Evolutionary conservation across 2,329 filamentous ascomycete genomes (phyloP).

Genomic region (Aspergillus glaucus): DNA sequence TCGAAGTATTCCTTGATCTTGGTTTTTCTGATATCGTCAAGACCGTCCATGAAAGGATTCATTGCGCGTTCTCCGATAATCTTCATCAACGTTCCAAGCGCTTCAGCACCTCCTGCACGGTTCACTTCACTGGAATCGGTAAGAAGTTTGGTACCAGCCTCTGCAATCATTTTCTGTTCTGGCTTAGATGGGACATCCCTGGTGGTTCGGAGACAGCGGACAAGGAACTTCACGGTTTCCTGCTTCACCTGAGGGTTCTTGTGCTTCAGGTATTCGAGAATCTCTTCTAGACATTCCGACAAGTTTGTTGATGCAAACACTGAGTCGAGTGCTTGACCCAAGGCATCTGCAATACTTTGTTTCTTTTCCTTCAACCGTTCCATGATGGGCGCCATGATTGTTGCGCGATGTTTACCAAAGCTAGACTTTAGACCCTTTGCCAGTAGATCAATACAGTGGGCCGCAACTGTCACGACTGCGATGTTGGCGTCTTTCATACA

Average conservation of each 20-base stretch:
- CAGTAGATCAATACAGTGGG: conserved; percentile 83
- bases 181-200: conserved; percentile 75
- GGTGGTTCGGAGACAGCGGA: conserved; percentile 76
- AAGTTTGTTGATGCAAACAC: conserved; percentile 62
- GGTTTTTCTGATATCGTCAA: conserved; percentile 91
- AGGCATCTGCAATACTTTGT: conserved; percentile 74
- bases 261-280: conserved; percentile 73
- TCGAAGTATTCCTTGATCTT: conserved; percentile 94
- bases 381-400: conserved; percentile 82
- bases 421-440: conserved; percentile 74
- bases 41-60: conserved; percentile 81
- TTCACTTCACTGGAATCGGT: conserved; percentile 82
- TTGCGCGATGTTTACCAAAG: conserved; percentile 74
- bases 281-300: conserved; percentile 86
- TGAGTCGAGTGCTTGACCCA: conserved; percentile 75
- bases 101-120: conserved; percentile 82
- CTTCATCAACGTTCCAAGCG: conserved; percentile 94
- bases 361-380: conserved; percentile 98
- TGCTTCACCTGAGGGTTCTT: conserved; percentile 99
- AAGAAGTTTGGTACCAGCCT: conserved; percentile 79
- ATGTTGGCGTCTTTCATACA: conserved; percentile 99
- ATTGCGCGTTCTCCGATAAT: conserved; percentile 95
- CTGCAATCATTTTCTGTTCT: conserved; percentile 80
- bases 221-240: conserved; percentile 88
- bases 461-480: conserved; percentile 85